Evolutionary conservation across 139 green algal genomes (phyloP).

Genomic region (Chlamydomonas eustigma): DNA sequence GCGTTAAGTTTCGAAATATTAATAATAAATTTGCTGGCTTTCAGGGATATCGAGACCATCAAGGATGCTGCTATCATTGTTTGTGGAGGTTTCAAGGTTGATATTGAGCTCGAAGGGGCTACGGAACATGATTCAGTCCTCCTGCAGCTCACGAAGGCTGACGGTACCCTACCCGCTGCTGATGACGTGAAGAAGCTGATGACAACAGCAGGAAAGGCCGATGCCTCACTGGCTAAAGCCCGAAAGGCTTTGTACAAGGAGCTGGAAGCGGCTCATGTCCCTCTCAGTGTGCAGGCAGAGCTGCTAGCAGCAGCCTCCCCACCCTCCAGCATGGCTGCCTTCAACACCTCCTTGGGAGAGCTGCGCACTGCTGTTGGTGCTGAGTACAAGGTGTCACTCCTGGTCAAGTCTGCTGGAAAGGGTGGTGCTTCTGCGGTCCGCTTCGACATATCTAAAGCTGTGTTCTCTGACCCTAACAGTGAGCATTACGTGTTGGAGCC

Average conservation of each 20-base stretch:
- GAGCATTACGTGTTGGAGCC: background rate
- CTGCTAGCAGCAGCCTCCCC: background rate
- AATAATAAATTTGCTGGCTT: background rate
- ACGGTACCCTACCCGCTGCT: background rate
- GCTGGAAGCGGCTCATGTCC: background rate
- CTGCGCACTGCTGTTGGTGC: constrained; percentile 15
- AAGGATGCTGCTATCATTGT: constrained; percentile 15
- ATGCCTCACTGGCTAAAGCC: constrained; percentile 14
- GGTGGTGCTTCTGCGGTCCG: background rate
- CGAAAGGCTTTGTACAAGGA: background rate
- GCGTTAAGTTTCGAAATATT: no score
- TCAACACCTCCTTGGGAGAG: constrained; percentile 14
- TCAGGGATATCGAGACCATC: constrained; percentile 3
- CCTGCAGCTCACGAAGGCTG: background rate
- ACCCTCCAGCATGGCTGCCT: background rate
- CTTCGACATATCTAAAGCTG: background rate
- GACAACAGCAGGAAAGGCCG: background rate
- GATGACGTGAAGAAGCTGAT: constrained; percentile 3
- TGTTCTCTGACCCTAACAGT: background rate
- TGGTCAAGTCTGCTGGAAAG: background rate
- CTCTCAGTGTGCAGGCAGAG: background rate
- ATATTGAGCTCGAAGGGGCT: constrained; percentile 5
- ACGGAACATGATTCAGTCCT: constrained; percentile 14
- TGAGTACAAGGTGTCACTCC: constrained; percentile 8
- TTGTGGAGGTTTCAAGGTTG: background rate